Conservation (phyloP, 805 yeast species). For the Lipomyces sp. region DNA sequence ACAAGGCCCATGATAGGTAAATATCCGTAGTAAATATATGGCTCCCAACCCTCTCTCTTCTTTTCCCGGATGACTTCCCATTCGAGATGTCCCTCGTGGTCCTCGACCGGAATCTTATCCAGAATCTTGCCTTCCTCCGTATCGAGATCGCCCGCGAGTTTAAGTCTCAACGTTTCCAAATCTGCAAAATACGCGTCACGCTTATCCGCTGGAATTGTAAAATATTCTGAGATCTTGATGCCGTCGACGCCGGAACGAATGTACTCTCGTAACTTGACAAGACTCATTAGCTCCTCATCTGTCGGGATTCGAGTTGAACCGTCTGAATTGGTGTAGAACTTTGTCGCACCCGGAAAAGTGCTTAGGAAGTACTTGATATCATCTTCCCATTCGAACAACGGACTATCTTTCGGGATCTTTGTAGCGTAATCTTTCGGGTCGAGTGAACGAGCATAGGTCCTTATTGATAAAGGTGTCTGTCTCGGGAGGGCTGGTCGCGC, state of each 20-base stretch:
- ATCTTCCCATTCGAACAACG: conserved; percentile 35
- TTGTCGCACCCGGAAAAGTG: conserved; percentile 65
- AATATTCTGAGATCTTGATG: conserved; percentile 13
- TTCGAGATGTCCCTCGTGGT: conserved; percentile 74
- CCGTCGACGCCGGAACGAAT: conserved; percentile 7
- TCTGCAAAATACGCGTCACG: conserved; percentile 1
- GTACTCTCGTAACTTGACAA: conserved; percentile 62
- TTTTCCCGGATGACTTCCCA: conserved; percentile 79
- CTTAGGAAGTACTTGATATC: conserved; percentile 49
- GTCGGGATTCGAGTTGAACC: conserved; percentile 73
- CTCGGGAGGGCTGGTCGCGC: neutral
- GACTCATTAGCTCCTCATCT: conserved; percentile 71
- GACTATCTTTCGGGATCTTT: conserved; percentile 35
- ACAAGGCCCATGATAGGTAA: conserved; percentile 70
- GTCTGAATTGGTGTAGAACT: conserved; percentile 73
- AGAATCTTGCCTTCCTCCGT: conserved; percentile 63
- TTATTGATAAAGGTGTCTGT: conserved; percentile 9
- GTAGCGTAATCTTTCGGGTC: conserved; percentile 16
- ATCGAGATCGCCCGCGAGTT: conserved; percentile 15
- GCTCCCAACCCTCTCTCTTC: conserved; percentile 86
- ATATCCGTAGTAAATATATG: conserved; percentile 68
- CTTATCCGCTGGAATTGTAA: conserved; percentile 8
- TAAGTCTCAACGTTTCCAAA: conserved; percentile 5
- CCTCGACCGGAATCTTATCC: conserved; percentile 84
- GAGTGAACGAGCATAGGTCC: conserved; percentile 10